Conservation (phyloP, 2,329 filamentous ascomycete genomes). For the Fusarium sp. region DNA sequence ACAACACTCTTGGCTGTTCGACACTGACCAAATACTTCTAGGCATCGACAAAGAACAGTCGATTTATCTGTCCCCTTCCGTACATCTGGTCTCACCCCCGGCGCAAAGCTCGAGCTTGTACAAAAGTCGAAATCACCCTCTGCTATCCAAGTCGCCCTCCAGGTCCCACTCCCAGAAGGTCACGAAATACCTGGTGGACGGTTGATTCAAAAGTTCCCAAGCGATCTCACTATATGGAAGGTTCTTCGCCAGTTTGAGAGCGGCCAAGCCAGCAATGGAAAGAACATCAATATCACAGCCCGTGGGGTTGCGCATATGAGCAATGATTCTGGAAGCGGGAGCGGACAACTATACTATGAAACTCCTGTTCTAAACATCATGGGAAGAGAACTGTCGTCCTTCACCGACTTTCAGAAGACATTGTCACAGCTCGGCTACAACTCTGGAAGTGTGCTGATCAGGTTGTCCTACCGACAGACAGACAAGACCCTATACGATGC, state of each 20-base stretch:
- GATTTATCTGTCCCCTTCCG: slow-evolving; percentile 89
- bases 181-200: slow-evolving; percentile 73
- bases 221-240: slow-evolving; percentile 89
- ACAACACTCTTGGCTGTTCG: background rate
- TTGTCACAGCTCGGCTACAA: slow-evolving; percentile 89
- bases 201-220: slow-evolving; percentile 87
- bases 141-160: slow-evolving; percentile 88
- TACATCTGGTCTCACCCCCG: slow-evolving; percentile 83
- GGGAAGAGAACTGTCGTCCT: slow-evolving; percentile 81
- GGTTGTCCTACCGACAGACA: slow-evolving; percentile 81
- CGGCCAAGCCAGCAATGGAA: slow-evolving; percentile 71
- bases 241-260: slow-evolving; percentile 92
- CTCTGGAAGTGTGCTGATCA: slow-evolving; percentile 82
- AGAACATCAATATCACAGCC: slow-evolving; percentile 84
- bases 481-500: slow-evolving; percentile 86
- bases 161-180: slow-evolving; percentile 81
- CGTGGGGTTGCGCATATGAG: slow-evolving; percentile 77
- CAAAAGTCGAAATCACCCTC: slow-evolving; percentile 87
- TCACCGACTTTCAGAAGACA: slow-evolving; percentile 89
- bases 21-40: slow-evolving; percentile 51
- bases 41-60: slow-evolving; percentile 85
- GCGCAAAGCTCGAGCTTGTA: slow-evolving; percentile 93
- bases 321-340: slow-evolving; percentile 65
- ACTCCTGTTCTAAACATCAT: slow-evolving; percentile 87
- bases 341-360: slow-evolving; percentile 89